A percentile compares a stretch with the other conserved stretches of the same genome.
Conservation (phyloP, 2,329 filamentous ascomycete genomes). For the Thelonectria discophora region DNA sequence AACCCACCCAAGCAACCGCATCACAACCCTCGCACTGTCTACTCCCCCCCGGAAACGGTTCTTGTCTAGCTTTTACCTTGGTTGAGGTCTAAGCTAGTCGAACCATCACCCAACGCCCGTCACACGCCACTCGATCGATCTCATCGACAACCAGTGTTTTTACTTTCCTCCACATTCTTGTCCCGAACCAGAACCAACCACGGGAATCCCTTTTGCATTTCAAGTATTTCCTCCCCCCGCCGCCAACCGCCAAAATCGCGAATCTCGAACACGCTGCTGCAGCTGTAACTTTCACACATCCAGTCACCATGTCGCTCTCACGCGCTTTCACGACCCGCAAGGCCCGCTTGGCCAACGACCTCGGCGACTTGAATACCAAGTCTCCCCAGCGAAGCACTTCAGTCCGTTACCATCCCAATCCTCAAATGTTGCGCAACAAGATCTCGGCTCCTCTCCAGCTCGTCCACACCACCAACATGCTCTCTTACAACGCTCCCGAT, state of each 20-base stretch:
- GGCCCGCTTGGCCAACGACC: constrained; percentile 60
- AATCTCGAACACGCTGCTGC: neutral
- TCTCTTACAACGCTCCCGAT: constrained; percentile 93
- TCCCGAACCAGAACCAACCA: neutral
- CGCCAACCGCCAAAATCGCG: neutral
- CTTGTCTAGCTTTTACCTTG: too few species aligned
- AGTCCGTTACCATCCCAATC: constrained; percentile 52
- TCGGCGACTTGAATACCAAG: constrained; percentile 52
- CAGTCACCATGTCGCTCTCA: constrained; percentile 61
- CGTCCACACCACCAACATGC: constrained; percentile 94
- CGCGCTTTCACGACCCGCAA: constrained; percentile 78
- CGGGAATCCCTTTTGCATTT: neutral
- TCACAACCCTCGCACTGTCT: constrained; percentile 23
- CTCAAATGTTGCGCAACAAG: constrained; percentile 65
- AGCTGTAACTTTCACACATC: constrained; percentile 24
- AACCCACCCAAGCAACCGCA: constrained; percentile 16
- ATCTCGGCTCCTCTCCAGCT: constrained; percentile 91
- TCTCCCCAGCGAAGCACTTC: constrained; percentile 61
- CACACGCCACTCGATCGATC: constrained; percentile 6
- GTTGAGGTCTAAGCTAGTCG: constrained; percentile 24
- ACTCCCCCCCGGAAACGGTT: too few species aligned
- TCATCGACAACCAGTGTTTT: constrained; percentile 2
- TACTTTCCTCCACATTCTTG: constrained; percentile 17
- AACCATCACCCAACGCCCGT: constrained; percentile 26
- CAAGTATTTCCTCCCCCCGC: constrained; percentile 6